phyloP scores from a whole-genome alignment of 768 basidiomycete species.

The Calocybe cyanea region DNA sequence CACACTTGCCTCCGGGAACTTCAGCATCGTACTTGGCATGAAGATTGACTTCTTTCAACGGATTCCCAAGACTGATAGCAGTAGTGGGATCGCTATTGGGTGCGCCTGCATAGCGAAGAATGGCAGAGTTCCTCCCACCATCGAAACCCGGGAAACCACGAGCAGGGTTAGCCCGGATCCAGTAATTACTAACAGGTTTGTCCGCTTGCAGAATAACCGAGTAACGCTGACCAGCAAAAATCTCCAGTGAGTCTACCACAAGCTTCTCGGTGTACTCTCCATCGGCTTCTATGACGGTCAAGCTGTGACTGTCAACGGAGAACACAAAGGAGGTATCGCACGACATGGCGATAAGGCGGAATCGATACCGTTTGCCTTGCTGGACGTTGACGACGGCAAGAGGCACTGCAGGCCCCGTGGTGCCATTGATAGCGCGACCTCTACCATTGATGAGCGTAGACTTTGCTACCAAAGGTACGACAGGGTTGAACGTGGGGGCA shows the following conservation, averaged over 20 bases:
- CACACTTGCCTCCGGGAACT: neutral
- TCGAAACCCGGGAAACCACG: conserved; percentile 23
- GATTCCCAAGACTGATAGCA: conserved; percentile 14
- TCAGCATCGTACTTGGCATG: neutral
- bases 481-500: neutral
- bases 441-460: conserved; percentile 33
- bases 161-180: conserved; percentile 35
- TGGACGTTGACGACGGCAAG: conserved; percentile 32
- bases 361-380: conserved; percentile 29
- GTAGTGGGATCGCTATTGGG: conserved; percentile 38
- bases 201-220: conserved; percentile 39
- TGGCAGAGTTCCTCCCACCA: conserved; percentile 43
- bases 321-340: conserved; percentile 37
- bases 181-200: conserved; percentile 49
- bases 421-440: conserved; percentile 29
- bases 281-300: conserved; percentile 56
- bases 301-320: conserved; percentile 39
- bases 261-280: conserved; percentile 38
- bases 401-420: conserved; percentile 16
- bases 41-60: conserved; percentile 11
- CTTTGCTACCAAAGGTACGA: neutral
- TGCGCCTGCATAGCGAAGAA: conserved; percentile 49
- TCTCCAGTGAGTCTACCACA: conserved; percentile 38
- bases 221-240: conserved; percentile 29
- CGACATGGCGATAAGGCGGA: conserved; percentile 31